These are phyloP conservation scores for Metrosideros polymorpha DNA, from an alignment of 441 rosid genomes.

Conservation along the genomic window DNA sequence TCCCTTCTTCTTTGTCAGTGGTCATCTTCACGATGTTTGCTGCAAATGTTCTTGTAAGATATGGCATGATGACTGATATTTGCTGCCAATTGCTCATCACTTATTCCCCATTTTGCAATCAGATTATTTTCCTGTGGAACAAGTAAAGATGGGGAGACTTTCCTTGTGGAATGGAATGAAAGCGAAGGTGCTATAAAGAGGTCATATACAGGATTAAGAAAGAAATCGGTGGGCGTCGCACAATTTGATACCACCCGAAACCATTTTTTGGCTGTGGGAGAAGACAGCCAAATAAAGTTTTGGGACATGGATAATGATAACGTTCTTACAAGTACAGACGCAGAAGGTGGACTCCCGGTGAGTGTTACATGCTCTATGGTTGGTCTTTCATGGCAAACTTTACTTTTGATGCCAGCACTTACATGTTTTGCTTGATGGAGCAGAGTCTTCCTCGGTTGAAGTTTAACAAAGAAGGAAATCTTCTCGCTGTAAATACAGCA, in stretches of 20 bases:
- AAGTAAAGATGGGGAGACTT: slow-evolving; percentile 82
- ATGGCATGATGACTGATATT: not conserved
- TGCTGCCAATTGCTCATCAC: not conserved
- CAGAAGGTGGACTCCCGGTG: slow-evolving; percentile 88
- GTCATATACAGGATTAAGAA: slow-evolving; percentile 53
- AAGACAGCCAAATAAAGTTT: slow-evolving; percentile 72
- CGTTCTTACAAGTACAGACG: slow-evolving; percentile 54
- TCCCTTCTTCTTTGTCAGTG: not conserved
- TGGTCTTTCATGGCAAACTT: not conserved
- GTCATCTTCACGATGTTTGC: not conserved
- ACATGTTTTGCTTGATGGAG: slow-evolving; percentile 5
- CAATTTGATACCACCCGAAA: slow-evolving; percentile 83
- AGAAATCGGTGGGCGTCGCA: slow-evolving; percentile 51
- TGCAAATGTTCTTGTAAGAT: not conserved
- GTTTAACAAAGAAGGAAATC: slow-evolving; percentile 82
- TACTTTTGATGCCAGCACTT: not conserved
- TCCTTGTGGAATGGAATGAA: slow-evolving; percentile 86
- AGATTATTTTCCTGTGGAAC: slow-evolving; percentile 93
- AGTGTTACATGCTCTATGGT: slow-evolving; percentile 13
- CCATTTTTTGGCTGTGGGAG: slow-evolving; percentile 87
- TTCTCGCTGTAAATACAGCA: slow-evolving; percentile 73
- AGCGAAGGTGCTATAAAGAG: slow-evolving; percentile 85
- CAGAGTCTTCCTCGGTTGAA: slow-evolving; percentile 75
- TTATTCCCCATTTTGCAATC: slow-evolving; percentile 3
- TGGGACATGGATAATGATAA: slow-evolving; percentile 77